Percentiles rank a stretch among this genome's conserved stretches.
These are phyloP conservation scores for Gloeophyllum trabeum DNA, from an alignment of 768 basidiomycete species.

Conservation along the genomic window DNA sequence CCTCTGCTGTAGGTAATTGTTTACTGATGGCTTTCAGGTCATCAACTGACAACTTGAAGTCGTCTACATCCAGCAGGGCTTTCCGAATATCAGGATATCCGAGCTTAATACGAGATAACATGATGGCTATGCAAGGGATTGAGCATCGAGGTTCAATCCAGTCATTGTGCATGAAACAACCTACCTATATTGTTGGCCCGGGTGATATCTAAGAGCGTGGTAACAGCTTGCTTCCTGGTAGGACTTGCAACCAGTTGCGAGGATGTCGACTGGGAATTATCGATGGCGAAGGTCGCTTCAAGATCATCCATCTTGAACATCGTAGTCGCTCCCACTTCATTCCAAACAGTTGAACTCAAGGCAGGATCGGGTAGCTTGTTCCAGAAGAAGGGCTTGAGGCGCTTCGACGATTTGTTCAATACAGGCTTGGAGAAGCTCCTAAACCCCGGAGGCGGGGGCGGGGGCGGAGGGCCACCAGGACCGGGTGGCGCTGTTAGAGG, in stretches of 20 bases:
- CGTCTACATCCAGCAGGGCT: slow-evolving; percentile 65
- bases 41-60: slow-evolving; percentile 56
- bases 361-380: slow-evolving; percentile 50
- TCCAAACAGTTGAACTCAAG: slow-evolving; percentile 56
- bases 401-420: slow-evolving; percentile 35
- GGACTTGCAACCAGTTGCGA: slow-evolving; percentile 28
- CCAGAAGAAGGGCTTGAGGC: slow-evolving; percentile 87
- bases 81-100: slow-evolving; percentile 52
- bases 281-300: slow-evolving; percentile 60
- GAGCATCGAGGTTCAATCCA: slow-evolving; percentile 4
- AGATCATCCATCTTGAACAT: slow-evolving; percentile 59
- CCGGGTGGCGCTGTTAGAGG: slow-evolving; percentile 14
- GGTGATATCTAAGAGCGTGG: slow-evolving; percentile 67
- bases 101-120: slow-evolving; percentile 70
- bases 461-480: slow-evolving; percentile 12
- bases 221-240: slow-evolving; percentile 46
- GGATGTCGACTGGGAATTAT: slow-evolving; percentile 27
- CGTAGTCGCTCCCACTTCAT: slow-evolving; percentile 30
- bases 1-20: slow-evolving; percentile 73
- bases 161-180: slow-evolving; percentile 9
- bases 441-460: slow-evolving; percentile 16
- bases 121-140: slow-evolving; percentile 45
- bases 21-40: slow-evolving; percentile 64
- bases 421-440: slow-evolving; percentile 19
- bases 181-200: slow-evolving; percentile 78